phyloP scores from a whole-genome alignment of 441 rosid genomes.

The Pelargonium fulgidum region DNA sequence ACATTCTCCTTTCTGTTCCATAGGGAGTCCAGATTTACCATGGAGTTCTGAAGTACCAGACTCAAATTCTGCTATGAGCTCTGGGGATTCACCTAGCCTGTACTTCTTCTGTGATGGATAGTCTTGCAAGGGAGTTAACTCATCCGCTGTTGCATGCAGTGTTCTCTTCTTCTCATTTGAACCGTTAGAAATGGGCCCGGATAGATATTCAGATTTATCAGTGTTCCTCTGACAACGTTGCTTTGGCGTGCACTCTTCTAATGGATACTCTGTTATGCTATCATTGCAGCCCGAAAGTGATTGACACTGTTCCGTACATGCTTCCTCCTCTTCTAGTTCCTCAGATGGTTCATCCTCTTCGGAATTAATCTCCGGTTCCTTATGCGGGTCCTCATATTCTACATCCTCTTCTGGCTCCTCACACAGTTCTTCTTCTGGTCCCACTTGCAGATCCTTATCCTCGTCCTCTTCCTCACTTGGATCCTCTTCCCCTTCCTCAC shows the following conservation, averaged over 20 bases:
- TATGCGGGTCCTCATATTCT: not conserved
- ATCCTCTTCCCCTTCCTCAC: not conserved
- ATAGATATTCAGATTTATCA: conserved; percentile 5
- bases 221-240: conserved; percentile 1
- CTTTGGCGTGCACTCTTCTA: not conserved
- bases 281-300: not conserved
- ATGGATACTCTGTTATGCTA: not conserved
- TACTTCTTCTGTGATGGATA: conserved; percentile 4
- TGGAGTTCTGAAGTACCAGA: conserved; percentile 11
- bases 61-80: conserved; percentile 9
- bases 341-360: not conserved
- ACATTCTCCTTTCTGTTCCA: conserved; percentile 7
- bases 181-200: conserved; percentile 3
- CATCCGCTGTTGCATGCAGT: not conserved
- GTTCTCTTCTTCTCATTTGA: conserved; percentile 16
- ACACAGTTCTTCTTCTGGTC: not conserved
- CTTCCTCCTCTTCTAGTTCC: conserved; percentile 1
- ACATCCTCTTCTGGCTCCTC: conserved; percentile 10
- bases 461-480: not conserved
- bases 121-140: conserved; percentile 10
- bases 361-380: not conserved
- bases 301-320: not conserved
- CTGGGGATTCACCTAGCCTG: conserved; percentile 12
- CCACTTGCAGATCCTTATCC: not conserved
- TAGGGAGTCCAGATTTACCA: conserved; percentile 3